phyloP scores from a whole-genome alignment of 2,329 filamentous ascomycete genomes.

The Paracoccidioides brasiliensis region DNA sequence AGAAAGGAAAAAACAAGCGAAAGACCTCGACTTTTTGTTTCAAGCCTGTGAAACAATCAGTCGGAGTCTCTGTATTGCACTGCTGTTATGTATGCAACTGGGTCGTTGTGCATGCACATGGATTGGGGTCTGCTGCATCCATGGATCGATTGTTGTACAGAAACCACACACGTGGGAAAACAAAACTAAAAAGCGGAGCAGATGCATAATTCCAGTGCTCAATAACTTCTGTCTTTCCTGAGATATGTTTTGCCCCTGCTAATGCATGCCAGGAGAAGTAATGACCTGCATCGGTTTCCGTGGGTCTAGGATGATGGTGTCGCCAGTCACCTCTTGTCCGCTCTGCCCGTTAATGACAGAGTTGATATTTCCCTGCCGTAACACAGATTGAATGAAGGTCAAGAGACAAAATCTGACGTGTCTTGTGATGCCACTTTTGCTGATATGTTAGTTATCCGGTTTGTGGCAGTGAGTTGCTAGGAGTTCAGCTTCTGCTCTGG shows the following conservation, averaged over 20 bases:
- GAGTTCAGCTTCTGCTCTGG: neutral
- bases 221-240: neutral
- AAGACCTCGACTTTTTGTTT: neutral
- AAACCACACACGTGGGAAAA: neutral
- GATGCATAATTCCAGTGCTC: neutral
- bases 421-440: neutral
- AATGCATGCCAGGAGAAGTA: neutral
- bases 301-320: neutral
- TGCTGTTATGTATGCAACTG: neutral
- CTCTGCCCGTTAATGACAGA: neutral
- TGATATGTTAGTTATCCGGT: neutral
- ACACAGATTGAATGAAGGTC: neutral
- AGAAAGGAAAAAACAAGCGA: slow-evolving; percentile 2
- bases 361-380: neutral
- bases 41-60: neutral
- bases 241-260: neutral
- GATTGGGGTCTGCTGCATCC: neutral
- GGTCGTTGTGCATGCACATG: neutral
- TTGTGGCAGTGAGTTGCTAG: neutral
- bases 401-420: neutral
- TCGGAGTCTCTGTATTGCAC: neutral
- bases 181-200: neutral
- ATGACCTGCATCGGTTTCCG: neutral
- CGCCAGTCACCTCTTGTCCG: neutral
- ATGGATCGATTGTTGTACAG: neutral